Base-by-base conservation (phyloP, 2,329 filamentous ascomycete genomes). In the Epicoccum sorghinum region DNA sequence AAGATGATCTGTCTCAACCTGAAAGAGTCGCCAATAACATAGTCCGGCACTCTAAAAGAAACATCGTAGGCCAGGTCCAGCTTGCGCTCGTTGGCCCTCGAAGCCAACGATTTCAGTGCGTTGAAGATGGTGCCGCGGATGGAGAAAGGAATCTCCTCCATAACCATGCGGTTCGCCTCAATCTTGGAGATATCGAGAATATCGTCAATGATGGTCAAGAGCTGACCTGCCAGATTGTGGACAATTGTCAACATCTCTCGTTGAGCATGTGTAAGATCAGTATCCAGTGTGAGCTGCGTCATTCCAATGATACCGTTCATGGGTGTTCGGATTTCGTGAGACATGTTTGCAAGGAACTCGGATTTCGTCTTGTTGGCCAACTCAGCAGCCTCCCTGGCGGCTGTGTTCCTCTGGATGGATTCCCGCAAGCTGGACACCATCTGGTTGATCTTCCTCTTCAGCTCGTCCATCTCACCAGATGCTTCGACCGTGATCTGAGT, bases 301-400 rank as follows among this genome's bases (percentile, higher is more conserved):
- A 98, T 97, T 69, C 93, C 93, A 65, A 97, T 96, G 71, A 97
- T 97, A 66, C 93, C 93, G 79, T 97, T 96, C 87, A 96, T 96
- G 1, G 92, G 95, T 32, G 95, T 99, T 72, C 93, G 86, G 66
- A 98, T 98, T 77, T 98, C 93, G 83, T 98, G 93, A 40, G 91
- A 96, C 93, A 98, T 98, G 75, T 99, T 99, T 56, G 95, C 95
- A 55, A 99, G 80, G 80, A 99, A 99, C 71, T 98, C 95, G 8
- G 93, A 97, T 73, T 99, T 99, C 37, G 93, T 98, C 78, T 96
- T 93, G 80, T 97, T 98, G 60, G 95, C 95, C 72, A 97, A 80
- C 74, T 99, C 95, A 68, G 95, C 95, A 41, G 93, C 93, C 76
- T 98, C 93, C 76, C 95, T 89, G 52, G 95, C 95, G 62, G 93